Base-by-base conservation (phyloP, 768 basidiomycete genomes). In the Clitopilus hobsonii region DNA sequence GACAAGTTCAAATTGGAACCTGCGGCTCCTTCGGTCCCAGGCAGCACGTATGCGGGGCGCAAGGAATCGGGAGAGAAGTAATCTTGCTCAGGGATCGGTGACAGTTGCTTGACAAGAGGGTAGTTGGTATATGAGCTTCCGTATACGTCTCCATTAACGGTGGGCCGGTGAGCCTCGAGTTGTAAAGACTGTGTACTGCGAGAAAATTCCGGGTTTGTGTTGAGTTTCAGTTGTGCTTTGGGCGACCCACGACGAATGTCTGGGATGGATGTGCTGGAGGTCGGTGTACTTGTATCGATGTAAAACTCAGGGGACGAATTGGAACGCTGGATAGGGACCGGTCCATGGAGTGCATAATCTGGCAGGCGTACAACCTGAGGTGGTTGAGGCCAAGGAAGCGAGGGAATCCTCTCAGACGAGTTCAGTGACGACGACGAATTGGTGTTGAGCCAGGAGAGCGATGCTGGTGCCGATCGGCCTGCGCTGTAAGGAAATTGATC, bases 1-100 rank as follows among this genome's bases (percentile, higher is more conserved):
- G 60, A 52, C 16, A 25, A 54, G 23, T 58, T 52, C 16, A 25
- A 54, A 24, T 58, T 52, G 30, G 45, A 62, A 29, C 62, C 64
- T n/a, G 60, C 55, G 20, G 62, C 62, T 28, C 62, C 64, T n/a
- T 58, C 55, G 20, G 62, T 62, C 13, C 64, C 61, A 24, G 67
- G 71, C 38, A 71, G 66, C 51, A 69, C 73, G 38, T 51, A 67
- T 51, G 72, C 68, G 28, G 70, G 69, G 56, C 69, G 71, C 20
- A 61, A 54, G 22, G 65, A 60, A 49, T 75, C 73, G 0, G 82
- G 82, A 5, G 84, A 82, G 53, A 82, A 63, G 61, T 85, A 85
- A 53, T 86, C 82, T 59, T 79, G 79, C 67, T 88, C 87, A 7
- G 75, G 76, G 36, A 88, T 87, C 0, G 87, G 85, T 1, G 86